Percentiles rank a stretch among this genome's conserved stretches.
phyloP scores from a whole-genome alignment of 306 rosid genomes.

The Ochetophila trinervis region DNA sequence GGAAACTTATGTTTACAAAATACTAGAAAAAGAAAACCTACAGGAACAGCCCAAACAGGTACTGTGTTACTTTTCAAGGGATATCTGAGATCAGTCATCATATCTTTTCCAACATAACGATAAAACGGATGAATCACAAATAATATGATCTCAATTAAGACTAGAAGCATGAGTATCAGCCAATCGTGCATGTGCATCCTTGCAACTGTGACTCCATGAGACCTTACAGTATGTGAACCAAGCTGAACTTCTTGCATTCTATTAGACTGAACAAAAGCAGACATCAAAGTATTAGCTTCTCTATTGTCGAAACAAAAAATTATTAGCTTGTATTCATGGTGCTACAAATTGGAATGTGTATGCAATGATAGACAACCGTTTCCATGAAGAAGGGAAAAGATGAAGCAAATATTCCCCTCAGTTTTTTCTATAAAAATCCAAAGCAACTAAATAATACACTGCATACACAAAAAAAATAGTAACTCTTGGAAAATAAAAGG shows the following conservation, averaged over 20 bases:
- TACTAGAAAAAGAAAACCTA: slow-evolving; percentile 34
- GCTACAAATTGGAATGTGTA: background rate
- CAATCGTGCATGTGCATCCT: slow-evolving; percentile 78
- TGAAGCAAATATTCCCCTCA: too few species aligned
- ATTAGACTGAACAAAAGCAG: slow-evolving; percentile 12
- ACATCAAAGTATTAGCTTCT: slow-evolving; percentile 12
- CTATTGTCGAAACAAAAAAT: background rate
- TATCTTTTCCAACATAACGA: slow-evolving; percentile 87
- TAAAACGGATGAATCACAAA: slow-evolving; percentile 61
- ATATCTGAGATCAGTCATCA: slow-evolving; percentile 81
- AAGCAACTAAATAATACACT: too few species aligned
- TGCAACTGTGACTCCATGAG: slow-evolving; percentile 68
- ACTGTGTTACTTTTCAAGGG: slow-evolving; percentile 80
- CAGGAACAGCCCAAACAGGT: slow-evolving; percentile 84
- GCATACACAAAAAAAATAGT: too few species aligned
- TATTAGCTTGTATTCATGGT: background rate
- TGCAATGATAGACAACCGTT: background rate
- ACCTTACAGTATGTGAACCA: slow-evolving; percentile 65
- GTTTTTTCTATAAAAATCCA: too few species aligned
- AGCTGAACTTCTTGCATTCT: slow-evolving; percentile 64
- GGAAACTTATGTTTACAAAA: too few species aligned
- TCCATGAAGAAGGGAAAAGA: background rate
- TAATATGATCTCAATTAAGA: slow-evolving; percentile 36
- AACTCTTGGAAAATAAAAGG: too few species aligned
- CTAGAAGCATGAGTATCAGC: slow-evolving; percentile 73